These are phyloP conservation scores for Rhododendron ovatum DNA, from an alignment of 148 eudicot species.

Conservation along the genomic window DNA sequence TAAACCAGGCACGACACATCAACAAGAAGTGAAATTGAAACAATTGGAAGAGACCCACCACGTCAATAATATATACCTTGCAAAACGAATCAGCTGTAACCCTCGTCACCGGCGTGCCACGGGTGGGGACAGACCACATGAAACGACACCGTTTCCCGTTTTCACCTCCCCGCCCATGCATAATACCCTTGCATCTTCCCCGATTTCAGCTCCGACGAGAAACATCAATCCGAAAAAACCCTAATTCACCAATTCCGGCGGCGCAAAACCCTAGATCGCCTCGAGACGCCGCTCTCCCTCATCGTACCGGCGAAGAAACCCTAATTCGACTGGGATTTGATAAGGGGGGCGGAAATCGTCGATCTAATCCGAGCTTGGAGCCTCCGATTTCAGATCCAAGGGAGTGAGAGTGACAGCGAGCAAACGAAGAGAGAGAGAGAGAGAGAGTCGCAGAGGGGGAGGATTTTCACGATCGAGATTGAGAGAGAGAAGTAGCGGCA, in stretches of 20 bases:
- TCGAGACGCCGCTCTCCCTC: not conserved
- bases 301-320: slow-evolving; percentile 7
- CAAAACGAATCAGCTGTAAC: slow-evolving; percentile 21
- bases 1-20: not conserved
- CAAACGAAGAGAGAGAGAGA: not conserved
- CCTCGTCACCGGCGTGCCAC: slow-evolving; percentile 15
- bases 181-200: slow-evolving; percentile 28
- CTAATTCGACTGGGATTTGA: not conserved
- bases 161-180: slow-evolving; percentile 32
- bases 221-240: slow-evolving; percentile 20
- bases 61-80: slow-evolving; percentile 25
- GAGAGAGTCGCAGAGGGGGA: slow-evolving; percentile 9
- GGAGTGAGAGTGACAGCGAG: not conserved
- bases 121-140: slow-evolving; percentile 38
- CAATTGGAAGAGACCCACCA: slow-evolving; percentile 4
- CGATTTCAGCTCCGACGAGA: slow-evolving; percentile 11
- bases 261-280: slow-evolving; percentile 17
- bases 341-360: not conserved
- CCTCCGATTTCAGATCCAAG: slow-evolving; percentile 11
- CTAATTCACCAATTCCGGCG: not conserved
- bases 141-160: slow-evolving; percentile 32
- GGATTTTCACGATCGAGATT: slow-evolving; percentile 16
- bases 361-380: not conserved
- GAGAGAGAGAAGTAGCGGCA: slow-evolving; percentile 10
- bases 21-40: not conserved